A percentile compares a stretch with the other conserved stretches of the same genome.
Conservation (phyloP, 352 stramenopile species). For the Pythium plurisporium region DNA sequence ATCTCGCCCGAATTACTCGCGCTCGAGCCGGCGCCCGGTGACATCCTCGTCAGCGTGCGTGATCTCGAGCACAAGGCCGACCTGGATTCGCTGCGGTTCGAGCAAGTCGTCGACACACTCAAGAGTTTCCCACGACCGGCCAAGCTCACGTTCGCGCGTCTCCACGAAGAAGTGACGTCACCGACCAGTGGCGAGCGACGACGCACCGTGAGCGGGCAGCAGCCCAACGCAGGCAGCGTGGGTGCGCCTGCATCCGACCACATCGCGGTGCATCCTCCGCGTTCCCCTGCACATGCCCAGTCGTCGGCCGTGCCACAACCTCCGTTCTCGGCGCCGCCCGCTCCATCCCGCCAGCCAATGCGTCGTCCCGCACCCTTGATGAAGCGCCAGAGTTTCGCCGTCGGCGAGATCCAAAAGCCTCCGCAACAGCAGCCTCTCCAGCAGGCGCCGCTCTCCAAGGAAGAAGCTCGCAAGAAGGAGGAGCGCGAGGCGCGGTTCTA, state of each 20-base stretch:
- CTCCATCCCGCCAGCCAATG: neutral
- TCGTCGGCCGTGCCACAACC: neutral
- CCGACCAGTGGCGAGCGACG: neutral
- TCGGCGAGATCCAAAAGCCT: constrained; percentile 32
- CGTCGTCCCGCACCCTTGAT: constrained; percentile 27
- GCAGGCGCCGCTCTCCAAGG: neutral
- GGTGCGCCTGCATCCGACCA: neutral
- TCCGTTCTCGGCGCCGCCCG: neutral
- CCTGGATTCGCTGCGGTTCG: constrained; percentile 62
- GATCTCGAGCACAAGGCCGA: constrained; percentile 22
- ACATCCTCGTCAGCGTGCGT: constrained; percentile 56
- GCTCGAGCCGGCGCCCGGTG: constrained; percentile 49
- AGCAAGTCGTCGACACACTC: constrained; percentile 55
- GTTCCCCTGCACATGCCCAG: neutral
- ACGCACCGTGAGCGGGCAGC: constrained; percentile 1
- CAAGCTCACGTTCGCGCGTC: constrained; percentile 54
- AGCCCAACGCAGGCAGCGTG: neutral
- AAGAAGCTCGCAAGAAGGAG: constrained; percentile 26
- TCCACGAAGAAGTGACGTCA: constrained; percentile 28
- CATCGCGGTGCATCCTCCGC: neutral
- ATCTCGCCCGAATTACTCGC: constrained; percentile 53
- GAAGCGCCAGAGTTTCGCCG: constrained; percentile 57
- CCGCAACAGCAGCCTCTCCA: neutral
- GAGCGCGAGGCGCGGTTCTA: constrained; percentile 50
- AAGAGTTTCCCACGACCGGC: constrained; percentile 47